Base-by-base conservation (phyloP, 495 filamentous ascomycete species). In the Tuber melanosporum region DNA sequence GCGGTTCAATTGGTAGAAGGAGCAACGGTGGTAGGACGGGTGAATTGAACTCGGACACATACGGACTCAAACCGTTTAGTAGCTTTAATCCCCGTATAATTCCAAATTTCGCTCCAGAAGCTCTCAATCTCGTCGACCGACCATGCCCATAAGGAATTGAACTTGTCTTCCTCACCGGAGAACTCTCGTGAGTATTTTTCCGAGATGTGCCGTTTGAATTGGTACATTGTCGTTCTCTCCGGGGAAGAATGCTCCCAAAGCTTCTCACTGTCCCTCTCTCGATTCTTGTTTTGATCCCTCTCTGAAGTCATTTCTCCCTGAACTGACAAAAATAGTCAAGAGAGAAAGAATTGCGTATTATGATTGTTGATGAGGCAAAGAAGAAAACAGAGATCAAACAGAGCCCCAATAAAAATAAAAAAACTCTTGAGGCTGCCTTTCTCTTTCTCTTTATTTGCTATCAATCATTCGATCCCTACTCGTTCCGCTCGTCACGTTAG, bases 101-200 rank as follows among this genome's bases (percentile, higher is more conserved):
- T 85, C 94, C 94, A 98, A 12, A 94, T 88, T 78, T 95, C 90
- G 32, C 87, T 90, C 95, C 95, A 99, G 81, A 97, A 95, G 10
- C 87, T 84, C 17, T 89, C 87, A 39, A 93, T 87, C 80, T 96
- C 88, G 26, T 91, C 87, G 73, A 94, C 88, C 74, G 93, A 96
- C 95, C 95, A 99, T 79, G 88, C 86, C 86, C 93, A 92, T 19
- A 98, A 87, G 17, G 88, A 87, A 36, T 90, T 84, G 80, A 97
- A 95, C 19, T 72, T 78, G 80, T 87, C 88, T 26, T 86, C 80
- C 74, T 83, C 81, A 12, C 52, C 66, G 1, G 72, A 73, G 71
- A 96, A 86, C 20, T 86, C 83, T 49, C 92, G 80, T 7, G 85
- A 83, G 84, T 94, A 89, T 81, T 92, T 93, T 66, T 87, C 78